Base-by-base conservation (phyloP, 352 stramenopile species). In the Phytophthora pistaciae region DNA sequence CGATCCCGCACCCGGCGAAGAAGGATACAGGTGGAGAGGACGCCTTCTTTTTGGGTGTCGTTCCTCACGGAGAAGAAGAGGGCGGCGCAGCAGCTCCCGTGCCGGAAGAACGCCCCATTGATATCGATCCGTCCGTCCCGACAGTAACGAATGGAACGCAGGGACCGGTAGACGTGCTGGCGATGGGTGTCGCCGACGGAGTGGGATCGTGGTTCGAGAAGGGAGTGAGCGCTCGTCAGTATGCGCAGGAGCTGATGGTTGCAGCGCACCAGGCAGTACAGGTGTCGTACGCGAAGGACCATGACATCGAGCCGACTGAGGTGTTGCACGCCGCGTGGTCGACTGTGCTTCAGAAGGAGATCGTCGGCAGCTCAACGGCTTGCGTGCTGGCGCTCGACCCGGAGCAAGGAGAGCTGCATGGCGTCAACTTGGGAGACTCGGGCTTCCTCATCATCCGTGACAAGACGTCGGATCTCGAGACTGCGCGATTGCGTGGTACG, bases 141-240 rank as follows among this genome's bases (percentile, higher is more conserved):
- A 74, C 70, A 1, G 31, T 75, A 14, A 85, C 74, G 16, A 36
- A 84, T 21, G 74, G 79, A 9, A 79, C 74, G 4, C 72, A 83
- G 23, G 90, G 87, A 42, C 84, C 85, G 16, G 82, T 88, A 6
- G 83, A 95, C 49, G 86, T 98, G 14, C 84, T 97, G 21, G 97
- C 97, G 44, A 87, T 98, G 68, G 96, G 96, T 36, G 95, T 99
- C 23, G 93, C 95, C 6, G 97, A 99, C 81, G 97, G 97, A 44
- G 96, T 99, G 2, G 97, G 97, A 9, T 98, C 90, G 54, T 99
- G 97, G 97, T 95, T 97, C 67, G 91, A 98, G 71, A 97, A 98
- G 56, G 93, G 94, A 5, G 92, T 99, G 31, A 93, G 85, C 56
- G 87, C 87, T 13, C 79, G 80, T 31, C 65, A 83, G 58, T 96